These are phyloP conservation scores for Crataegus laevigata DNA, from an alignment of 306 rosid genomes.

Conservation along the genomic window DNA sequence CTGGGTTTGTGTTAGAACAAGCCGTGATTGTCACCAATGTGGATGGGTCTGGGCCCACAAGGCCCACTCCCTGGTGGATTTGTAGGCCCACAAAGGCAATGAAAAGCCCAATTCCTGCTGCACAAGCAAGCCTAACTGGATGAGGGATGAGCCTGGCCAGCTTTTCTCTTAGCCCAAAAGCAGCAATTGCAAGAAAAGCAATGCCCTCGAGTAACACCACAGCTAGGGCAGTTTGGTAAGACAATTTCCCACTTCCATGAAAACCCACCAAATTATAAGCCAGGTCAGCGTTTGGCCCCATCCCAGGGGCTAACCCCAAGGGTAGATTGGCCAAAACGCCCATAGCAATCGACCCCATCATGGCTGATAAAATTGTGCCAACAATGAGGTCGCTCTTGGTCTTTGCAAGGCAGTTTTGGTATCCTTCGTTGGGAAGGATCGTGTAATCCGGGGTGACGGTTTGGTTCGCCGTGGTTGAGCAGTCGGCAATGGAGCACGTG, in stretches of 20 bases:
- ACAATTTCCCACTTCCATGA: conserved; percentile 66
- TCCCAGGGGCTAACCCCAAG: conserved; percentile 79
- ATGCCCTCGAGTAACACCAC: conserved; percentile 57
- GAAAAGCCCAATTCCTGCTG: conserved; percentile 87
- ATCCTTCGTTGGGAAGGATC: conserved; percentile 51
- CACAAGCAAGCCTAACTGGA: conserved; percentile 60
- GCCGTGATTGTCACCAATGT: conserved; percentile 68
- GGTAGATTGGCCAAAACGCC: conserved; percentile 81
- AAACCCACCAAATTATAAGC: conserved; percentile 77
- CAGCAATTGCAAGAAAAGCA: conserved; percentile 54
- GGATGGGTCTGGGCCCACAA: conserved; percentile 65
- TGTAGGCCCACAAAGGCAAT: conserved; percentile 93
- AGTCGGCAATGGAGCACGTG: conserved; percentile 53
- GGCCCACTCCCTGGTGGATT: conserved; percentile 62
- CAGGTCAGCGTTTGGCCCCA: conserved; percentile 87
- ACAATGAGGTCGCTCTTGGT: conserved; percentile 71
- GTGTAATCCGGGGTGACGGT: conserved; percentile 40
- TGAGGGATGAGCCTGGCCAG: conserved; percentile 71
- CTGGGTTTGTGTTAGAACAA: conserved; percentile 42
- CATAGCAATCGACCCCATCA: conserved; percentile 68
- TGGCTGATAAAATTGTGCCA: conserved; percentile 65
- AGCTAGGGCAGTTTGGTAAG: conserved; percentile 66
- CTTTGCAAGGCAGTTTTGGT: conserved; percentile 53
- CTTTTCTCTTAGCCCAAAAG: conserved; percentile 67
- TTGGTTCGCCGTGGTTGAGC: conserved; percentile 38